These are phyloP conservation scores for Monosporascus sp. DNA, from an alignment of 2,329 filamentous ascomycete genomes.

Conservation along the genomic window DNA sequence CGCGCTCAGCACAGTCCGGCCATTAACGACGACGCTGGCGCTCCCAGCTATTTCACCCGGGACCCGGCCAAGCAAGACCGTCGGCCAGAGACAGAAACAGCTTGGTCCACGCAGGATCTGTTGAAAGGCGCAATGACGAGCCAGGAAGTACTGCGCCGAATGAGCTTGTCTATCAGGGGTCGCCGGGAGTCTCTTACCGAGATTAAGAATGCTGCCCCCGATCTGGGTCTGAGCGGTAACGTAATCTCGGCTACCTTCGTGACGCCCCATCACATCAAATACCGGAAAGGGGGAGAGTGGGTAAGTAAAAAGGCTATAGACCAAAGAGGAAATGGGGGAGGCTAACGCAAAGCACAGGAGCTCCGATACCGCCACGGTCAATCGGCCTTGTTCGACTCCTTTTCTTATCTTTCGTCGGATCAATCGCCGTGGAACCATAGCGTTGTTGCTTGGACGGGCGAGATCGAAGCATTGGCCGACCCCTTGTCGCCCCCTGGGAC, in stretches of 20 bases:
- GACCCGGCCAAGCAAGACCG: slow-evolving; percentile 18
- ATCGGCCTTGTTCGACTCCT: slow-evolving; percentile 87
- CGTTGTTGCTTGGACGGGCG: slow-evolving; percentile 91
- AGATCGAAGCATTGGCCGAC: slow-evolving; percentile 57
- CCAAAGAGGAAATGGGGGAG: background rate
- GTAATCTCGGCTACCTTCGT: slow-evolving; percentile 63
- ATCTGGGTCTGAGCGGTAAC: slow-evolving; percentile 56
- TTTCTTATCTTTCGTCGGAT: slow-evolving; percentile 80
- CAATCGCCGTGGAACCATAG: slow-evolving; percentile 85
- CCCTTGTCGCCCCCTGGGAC: slow-evolving; percentile 41
- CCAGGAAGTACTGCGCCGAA: slow-evolving; percentile 37
- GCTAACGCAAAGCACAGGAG: slow-evolving; percentile 44
- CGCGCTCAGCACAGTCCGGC: slow-evolving; percentile 13
- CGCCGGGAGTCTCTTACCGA: slow-evolving; percentile 49
- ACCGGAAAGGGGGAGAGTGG: slow-evolving; percentile 56
- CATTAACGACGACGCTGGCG: slow-evolving; percentile 11
- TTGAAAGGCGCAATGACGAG: slow-evolving; percentile 30
- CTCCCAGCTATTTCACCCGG: slow-evolving; percentile 27
- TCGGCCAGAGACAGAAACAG: slow-evolving; percentile 16
- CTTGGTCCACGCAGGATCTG: slow-evolving; percentile 15
- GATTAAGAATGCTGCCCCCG: slow-evolving; percentile 50
- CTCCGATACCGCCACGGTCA: slow-evolving; percentile 75
- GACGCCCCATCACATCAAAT: slow-evolving; percentile 55
- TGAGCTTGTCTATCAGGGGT: slow-evolving; percentile 39
- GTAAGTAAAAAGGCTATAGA: slow-evolving; percentile 35